Evolutionary conservation across 2,329 filamentous ascomycete species (phyloP), one percentile per base, ranked within the genome.

Genomic region (Chrysosporium queenslandicum): DNA sequence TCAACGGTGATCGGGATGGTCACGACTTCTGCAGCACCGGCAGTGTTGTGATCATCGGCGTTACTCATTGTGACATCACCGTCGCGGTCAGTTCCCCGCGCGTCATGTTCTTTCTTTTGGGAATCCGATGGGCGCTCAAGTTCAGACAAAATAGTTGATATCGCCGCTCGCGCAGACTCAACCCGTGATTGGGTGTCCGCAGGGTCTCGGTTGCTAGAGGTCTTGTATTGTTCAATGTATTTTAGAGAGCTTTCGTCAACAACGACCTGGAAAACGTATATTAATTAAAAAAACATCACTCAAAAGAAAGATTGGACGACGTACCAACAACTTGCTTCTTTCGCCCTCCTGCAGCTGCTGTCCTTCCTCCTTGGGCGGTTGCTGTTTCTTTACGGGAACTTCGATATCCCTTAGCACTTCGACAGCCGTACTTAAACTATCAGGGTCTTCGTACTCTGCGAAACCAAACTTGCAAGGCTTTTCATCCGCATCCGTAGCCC

Each of bases 401-500:
- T 88, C 77, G 57, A 96, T 76, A 61, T 92, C 84, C 65, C 82
- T 82, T 61, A 96, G 79, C 53, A 95, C 80, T 67, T 94, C 88
- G 52, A 90, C 82, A 40, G 91, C 92, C 41, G 84, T 84, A 66
- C 85, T 82, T 59, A 98, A 76, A 58, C 89, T 91, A 68, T 95
- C 87, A 21, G 84, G 82, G 67, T 97, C 90, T 57, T 95, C 91
- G 68, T 86, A 98, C 69, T 96, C 86, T 55, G 91, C 92, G 70
- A 98, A 97, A 12, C 91, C 92, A 74, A 97, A 97, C 57, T 83
- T 85, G 69, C 85, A 83, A 52, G 83, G 82, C 70, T 91, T 92
- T 58, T 86, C 81, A 58, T 88, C 83, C n/a, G 85, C 82, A 66
- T 87, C 82, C 16, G 79, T 81, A 30, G 82, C 84, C 55, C 87